Conservation (phyloP, 2,329 filamentous ascomycete species). For the Sclerotinia nivalis region DNA sequence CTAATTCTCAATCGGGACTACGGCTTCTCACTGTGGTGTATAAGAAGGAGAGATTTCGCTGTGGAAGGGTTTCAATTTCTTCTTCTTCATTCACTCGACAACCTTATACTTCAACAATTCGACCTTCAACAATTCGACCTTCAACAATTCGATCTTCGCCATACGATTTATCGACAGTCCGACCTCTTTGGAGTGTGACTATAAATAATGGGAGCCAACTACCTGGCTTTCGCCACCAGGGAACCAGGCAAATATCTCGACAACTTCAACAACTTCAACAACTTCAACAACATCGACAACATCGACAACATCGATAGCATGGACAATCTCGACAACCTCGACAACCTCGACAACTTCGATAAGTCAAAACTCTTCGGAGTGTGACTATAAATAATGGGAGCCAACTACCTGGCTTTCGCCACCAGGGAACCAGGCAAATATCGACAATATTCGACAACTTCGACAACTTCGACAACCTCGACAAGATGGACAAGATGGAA, state of each 20-base stretch:
- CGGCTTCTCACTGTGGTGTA: too few species aligned
- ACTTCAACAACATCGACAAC: not conserved
- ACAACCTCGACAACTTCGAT: not conserved
- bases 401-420: not conserved
- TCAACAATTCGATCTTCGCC: not conserved
- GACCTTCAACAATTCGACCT: not conserved
- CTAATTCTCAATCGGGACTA: too few species aligned
- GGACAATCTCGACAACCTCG: not conserved
- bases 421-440: not conserved
- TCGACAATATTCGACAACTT: not conserved
- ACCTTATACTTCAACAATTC: not conserved
- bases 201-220: constrained; percentile 1
- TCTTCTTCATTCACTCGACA: not conserved
- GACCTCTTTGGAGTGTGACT: not conserved
- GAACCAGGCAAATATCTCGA: not conserved
- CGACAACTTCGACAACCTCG: not conserved
- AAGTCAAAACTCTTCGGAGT: not conserved
- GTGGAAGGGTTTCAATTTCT: too few species aligned
- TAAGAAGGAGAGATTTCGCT: too few species aligned
- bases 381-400: not conserved
- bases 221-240: not conserved
- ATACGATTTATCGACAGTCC: not conserved
- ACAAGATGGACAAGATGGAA: not conserved
- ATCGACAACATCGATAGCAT: not conserved
- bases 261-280: not conserved